Percentiles rank a stretch among this genome's conserved stretches.
Evolutionary conservation across 164 flowering plant species (phyloP).

Genomic region (Houttuynia cordata): DNA sequence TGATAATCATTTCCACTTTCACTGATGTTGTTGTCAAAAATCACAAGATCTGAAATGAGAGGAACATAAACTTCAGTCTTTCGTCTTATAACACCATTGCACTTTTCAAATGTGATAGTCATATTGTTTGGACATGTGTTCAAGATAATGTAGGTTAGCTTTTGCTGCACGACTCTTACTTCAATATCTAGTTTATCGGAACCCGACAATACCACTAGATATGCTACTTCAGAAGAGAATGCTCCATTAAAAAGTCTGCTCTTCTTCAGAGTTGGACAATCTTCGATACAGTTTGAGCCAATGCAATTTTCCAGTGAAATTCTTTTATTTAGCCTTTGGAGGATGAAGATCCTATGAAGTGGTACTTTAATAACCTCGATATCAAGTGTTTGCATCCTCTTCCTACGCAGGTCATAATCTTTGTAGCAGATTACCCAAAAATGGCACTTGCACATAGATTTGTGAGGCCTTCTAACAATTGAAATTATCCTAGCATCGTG

Average conservation of each 20-base stretch:
- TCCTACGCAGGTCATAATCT: conserved; percentile 26
- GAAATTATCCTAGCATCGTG: conserved; percentile 68
- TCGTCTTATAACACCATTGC: conserved; percentile 21
- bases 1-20: conserved; percentile 11
- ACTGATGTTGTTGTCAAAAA: conserved; percentile 9
- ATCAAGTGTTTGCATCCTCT: conserved; percentile 19
- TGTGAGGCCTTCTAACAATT: conserved; percentile 70
- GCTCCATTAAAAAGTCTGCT: conserved; percentile 41
- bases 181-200: conserved; percentile 32
- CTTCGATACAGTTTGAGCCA: conserved; percentile 44
- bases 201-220: conserved; percentile 65
- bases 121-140: conserved; percentile 15
- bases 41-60: conserved; percentile 8
- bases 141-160: conserved; percentile 43
- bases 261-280: conserved; percentile 29
- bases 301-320: conserved; percentile 31
- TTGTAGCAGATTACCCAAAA: conserved; percentile 40
- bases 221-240: conserved; percentile 51
- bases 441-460: conserved; percentile 42
- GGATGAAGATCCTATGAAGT: conserved; percentile 43
- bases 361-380: conserved; percentile 23
- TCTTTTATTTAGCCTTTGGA: conserved; percentile 41
- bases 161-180: conserved; percentile 36
- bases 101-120: conserved; percentile 38
- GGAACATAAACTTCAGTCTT: conserved; percentile 15